phyloP scores from a whole-genome alignment of 305 asterid genomes.

The Fraxinus albicans region DNA sequence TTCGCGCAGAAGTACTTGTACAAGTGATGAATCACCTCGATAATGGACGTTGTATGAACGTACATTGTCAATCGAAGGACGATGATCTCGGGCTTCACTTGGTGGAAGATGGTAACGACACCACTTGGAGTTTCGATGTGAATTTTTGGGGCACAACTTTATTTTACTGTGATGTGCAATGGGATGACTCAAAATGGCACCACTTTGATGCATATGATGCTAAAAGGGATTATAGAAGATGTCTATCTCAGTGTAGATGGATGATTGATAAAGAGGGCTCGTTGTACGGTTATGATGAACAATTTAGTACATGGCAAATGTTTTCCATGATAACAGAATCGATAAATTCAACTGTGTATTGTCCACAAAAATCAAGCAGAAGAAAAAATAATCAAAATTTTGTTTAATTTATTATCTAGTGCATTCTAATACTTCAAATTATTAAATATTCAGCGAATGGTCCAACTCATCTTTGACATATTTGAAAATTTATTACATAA shows the following conservation, averaged over 20 bases:
- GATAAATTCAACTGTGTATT: not conserved
- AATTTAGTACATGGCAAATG: slow-evolving; percentile 30
- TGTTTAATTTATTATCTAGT: no score
- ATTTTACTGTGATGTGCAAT: slow-evolving; percentile 46
- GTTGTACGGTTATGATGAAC: slow-evolving; percentile 36
- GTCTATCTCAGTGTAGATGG: slow-evolving; percentile 38
- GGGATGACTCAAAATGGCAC: slow-evolving; percentile 33
- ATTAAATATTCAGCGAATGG: no score
- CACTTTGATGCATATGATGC: slow-evolving; percentile 42
- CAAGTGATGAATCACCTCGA: slow-evolving; percentile 37
- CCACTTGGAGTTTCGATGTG: slow-evolving; percentile 32
- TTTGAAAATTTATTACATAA: not conserved
- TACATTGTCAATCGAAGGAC: slow-evolving; percentile 43
- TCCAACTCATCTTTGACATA: not conserved
- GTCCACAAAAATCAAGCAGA: not conserved
- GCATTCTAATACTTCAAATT: not conserved
- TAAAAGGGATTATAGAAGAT: slow-evolving; percentile 27
- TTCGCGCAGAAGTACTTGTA: slow-evolving; percentile 26
- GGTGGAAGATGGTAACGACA: slow-evolving; percentile 22
- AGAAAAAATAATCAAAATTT: not conserved
- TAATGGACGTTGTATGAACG: slow-evolving; percentile 19
- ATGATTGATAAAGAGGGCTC: slow-evolving; percentile 26
- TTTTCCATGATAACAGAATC: slow-evolving; percentile 16
- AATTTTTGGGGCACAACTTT: slow-evolving; percentile 39
- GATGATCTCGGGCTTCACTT: slow-evolving; percentile 42